A percentile compares a stretch with the other conserved stretches of the same genome.
These are phyloP conservation scores for Aspergillus bridgeri DNA, from an alignment of 495 filamentous ascomycete species.

Conservation along the genomic window DNA sequence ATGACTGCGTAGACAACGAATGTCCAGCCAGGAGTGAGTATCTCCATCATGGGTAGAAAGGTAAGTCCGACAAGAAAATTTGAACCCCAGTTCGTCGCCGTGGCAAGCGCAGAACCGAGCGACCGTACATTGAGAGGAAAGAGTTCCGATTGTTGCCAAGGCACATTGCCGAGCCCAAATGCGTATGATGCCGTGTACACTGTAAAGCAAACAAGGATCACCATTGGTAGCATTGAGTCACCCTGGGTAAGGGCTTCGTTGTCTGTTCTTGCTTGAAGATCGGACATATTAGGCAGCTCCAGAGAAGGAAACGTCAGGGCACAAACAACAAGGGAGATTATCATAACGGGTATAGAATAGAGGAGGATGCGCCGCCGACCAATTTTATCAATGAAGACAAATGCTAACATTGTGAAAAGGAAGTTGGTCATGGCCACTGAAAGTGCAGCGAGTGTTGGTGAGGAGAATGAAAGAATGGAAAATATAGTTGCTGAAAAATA, in stretches of 20 bases:
- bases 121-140: slow-evolving; percentile 82
- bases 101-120: slow-evolving; percentile 76
- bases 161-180: slow-evolving; percentile 84
- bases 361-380: slow-evolving; percentile 80
- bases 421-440: slow-evolving; percentile 84
- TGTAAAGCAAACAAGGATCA: slow-evolving; percentile 69
- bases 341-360: slow-evolving; percentile 83
- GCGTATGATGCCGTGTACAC: slow-evolving; percentile 85
- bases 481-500: slow-evolving; percentile 95
- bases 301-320: slow-evolving; percentile 65
- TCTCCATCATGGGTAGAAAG: slow-evolving; percentile 83
- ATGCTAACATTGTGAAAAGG: slow-evolving; percentile 70
- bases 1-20: slow-evolving; percentile 73
- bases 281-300: slow-evolving; percentile 24
- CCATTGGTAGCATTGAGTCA: slow-evolving; percentile 27
- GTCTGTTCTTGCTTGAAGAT: neutral
- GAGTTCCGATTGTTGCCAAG: slow-evolving; percentile 91
- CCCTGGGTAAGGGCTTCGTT: slow-evolving; percentile 7
- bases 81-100: slow-evolving; percentile 82
- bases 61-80: slow-evolving; percentile 88
- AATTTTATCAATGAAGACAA: slow-evolving; percentile 73
- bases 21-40: slow-evolving; percentile 68
- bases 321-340: slow-evolving; percentile 62
- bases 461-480: slow-evolving; percentile 69
- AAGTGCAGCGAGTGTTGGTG: slow-evolving; percentile 77